These are phyloP conservation scores for Aureobasidium sp. DNA, from an alignment of 2,329 filamentous ascomycete species.

Conservation along the genomic window DNA sequence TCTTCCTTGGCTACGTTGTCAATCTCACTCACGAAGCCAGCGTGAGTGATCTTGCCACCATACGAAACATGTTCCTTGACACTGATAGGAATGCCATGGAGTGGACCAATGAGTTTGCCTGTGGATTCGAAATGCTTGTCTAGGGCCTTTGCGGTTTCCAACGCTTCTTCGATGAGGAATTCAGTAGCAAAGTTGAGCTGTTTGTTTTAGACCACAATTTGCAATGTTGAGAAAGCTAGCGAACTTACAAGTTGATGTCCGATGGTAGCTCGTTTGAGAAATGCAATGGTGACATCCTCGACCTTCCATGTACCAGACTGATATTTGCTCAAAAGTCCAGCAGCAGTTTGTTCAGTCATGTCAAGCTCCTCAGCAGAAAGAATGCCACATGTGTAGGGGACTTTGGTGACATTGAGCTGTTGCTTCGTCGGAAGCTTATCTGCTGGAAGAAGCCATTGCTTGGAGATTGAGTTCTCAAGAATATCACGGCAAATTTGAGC, in stretches of 20 bases:
- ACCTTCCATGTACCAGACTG: conserved; percentile 39
- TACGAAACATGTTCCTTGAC: conserved; percentile 17
- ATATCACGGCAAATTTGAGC: conserved; percentile 12
- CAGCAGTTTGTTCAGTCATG: conserved; percentile 38
- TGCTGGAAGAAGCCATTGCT: conserved; percentile 48
- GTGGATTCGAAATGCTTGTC: conserved; percentile 32
- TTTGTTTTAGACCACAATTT: neutral
- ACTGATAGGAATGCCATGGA: conserved; percentile 16
- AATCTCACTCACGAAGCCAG: conserved; percentile 42
- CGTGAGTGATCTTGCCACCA: conserved; percentile 13
- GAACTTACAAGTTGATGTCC: conserved; percentile 44
- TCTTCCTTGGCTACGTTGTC: conserved; percentile 39
- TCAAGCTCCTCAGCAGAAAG: conserved; percentile 45
- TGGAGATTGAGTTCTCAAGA: conserved; percentile 41
- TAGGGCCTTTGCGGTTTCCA: conserved; percentile 31
- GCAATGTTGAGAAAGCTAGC: neutral
- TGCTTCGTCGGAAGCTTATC: conserved; percentile 44
- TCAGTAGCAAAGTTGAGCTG: conserved; percentile 37
- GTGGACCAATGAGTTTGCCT: conserved; percentile 30
- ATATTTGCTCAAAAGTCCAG: conserved; percentile 33
- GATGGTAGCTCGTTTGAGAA: conserved; percentile 46
- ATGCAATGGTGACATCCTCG: conserved; percentile 42
- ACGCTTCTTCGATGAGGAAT: conserved; percentile 29
- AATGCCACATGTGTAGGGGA: conserved; percentile 50
- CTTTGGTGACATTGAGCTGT: conserved; percentile 47